Conservation (phyloP, 1,284 basidiomycete genomes). For the Marasmius tenuissimus region DNA sequence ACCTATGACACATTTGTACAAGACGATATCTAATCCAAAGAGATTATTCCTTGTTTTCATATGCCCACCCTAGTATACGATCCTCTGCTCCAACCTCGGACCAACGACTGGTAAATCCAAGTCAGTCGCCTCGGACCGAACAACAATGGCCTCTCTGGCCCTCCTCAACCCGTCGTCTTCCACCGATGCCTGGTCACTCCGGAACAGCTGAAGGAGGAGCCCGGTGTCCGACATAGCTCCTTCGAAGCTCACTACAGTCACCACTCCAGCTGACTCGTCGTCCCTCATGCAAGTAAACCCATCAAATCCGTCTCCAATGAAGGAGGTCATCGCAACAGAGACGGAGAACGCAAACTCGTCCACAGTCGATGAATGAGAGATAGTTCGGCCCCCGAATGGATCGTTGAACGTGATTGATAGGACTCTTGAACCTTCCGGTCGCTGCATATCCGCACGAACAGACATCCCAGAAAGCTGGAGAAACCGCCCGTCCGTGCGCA, state of each 20-base stretch:
- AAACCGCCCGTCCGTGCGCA: slow-evolving; percentile 16
- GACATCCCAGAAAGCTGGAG: slow-evolving; percentile 16
- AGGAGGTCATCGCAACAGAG: slow-evolving; percentile 4
- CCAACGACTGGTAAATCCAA: background rate
- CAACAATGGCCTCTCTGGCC: background rate
- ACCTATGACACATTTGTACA: too few species aligned
- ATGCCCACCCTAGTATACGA: background rate
- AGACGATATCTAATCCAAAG: too few species aligned
- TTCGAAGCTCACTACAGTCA: slow-evolving; percentile 9
- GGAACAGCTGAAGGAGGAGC: slow-evolving; percentile 15
- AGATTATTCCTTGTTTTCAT: too few species aligned
- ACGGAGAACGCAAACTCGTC: background rate
- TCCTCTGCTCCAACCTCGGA: background rate
- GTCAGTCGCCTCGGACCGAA: background rate
- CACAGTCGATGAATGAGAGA: background rate
- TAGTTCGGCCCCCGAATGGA: background rate
- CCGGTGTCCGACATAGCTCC: slow-evolving; percentile 16
- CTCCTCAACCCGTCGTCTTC: slow-evolving; percentile 2
- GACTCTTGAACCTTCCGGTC: slow-evolving; percentile 10
- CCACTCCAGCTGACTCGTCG: background rate
- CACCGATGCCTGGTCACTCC: background rate
- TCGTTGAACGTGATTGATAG: background rate
- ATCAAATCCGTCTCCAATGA: slow-evolving; percentile 11
- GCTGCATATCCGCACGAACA: slow-evolving; percentile 11
- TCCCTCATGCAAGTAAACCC: slow-evolving; percentile 1